Percentiles rank a stretch among this genome's conserved stretches.
These are phyloP conservation scores for Fomitopsis palustris DNA, from an alignment of 1,284 basidiomycete genomes.

Conservation along the genomic window DNA sequence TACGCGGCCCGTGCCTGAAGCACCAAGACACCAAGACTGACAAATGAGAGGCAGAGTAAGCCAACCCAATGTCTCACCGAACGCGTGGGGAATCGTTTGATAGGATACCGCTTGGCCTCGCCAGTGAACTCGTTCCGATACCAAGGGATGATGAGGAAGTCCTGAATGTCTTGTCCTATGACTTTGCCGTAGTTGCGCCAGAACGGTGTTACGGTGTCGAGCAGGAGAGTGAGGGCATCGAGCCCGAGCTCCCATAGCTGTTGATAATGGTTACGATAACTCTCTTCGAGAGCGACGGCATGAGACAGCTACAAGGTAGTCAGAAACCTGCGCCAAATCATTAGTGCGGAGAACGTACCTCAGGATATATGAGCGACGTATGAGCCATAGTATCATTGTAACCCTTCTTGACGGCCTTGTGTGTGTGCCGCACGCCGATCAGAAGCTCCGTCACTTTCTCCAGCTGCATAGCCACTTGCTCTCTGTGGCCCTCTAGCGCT, in stretches of 20 bases:
- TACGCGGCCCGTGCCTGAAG: constrained; percentile 55
- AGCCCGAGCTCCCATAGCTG: constrained; percentile 74
- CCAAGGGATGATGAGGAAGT: constrained; percentile 74
- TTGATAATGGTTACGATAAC: constrained; percentile 71
- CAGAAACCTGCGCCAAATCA: not conserved
- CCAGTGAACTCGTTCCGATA: constrained; percentile 81
- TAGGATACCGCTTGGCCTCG: constrained; percentile 62
- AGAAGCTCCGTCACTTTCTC: constrained; percentile 46
- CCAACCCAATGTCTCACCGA: constrained; percentile 66
- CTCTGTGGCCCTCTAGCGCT: constrained; percentile 33
- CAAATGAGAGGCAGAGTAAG: constrained; percentile 46
- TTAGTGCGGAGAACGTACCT: constrained; percentile 41
- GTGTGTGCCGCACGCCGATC: constrained; percentile 48
- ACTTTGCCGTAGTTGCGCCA: constrained; percentile 76
- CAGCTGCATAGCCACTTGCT: constrained; percentile 39
- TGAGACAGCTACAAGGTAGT: constrained; percentile 51
- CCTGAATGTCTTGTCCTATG: constrained; percentile 71
- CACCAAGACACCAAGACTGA: constrained; percentile 41
- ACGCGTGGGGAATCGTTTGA: constrained; percentile 54
- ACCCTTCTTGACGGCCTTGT: constrained; percentile 53
- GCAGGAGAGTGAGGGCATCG: constrained; percentile 66
- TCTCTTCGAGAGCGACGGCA: constrained; percentile 66
- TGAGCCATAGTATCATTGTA: constrained; percentile 66
- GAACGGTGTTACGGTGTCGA: constrained; percentile 71
- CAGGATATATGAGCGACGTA: constrained; percentile 71